Conservation (phyloP, 768 basidiomycete genomes). For the Russula dissimulans region DNA sequence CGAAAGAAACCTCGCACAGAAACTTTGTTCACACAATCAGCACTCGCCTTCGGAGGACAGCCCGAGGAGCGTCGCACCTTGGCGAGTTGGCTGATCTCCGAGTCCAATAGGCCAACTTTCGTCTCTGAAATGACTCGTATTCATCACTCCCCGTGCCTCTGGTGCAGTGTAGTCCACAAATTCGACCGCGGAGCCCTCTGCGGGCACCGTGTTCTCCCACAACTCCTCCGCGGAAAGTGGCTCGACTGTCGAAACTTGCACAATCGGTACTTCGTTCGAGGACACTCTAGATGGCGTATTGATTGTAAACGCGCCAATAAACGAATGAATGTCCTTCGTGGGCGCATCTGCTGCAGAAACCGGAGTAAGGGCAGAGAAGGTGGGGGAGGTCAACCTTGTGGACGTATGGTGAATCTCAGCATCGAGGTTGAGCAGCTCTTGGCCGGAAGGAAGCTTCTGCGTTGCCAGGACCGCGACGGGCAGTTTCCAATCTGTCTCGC, state of each 20-base stretch:
- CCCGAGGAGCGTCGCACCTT: constrained; percentile 48
- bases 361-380: not conserved
- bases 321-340: constrained; percentile 93
- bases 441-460: constrained; percentile 43
- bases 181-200: constrained; percentile 87
- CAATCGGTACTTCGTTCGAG: constrained; percentile 31
- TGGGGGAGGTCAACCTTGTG: not conserved
- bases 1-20: constrained; percentile 89
- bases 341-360: constrained; percentile 71
- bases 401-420: constrained; percentile 71
- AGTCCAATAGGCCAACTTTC: constrained; percentile 83
- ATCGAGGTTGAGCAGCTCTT: too few relatives aligned
- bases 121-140: constrained; percentile 95
- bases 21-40: constrained; percentile 44
- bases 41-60: not conserved
- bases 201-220: constrained; percentile 96
- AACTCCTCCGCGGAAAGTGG: constrained; percentile 90
- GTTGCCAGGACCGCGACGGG: constrained; percentile 80
- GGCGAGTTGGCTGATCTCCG: constrained; percentile 91
- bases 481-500: constrained; percentile 99
- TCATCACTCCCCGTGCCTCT: constrained; percentile 97
- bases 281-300: constrained; percentile 36
- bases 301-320: constrained; percentile 85
- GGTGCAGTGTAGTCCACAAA: constrained; percentile 91
- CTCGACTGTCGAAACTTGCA: constrained; percentile 44